Conservation (phyloP, 495 filamentous ascomycete genomes). For the Massariosphaeria phaeospora region DNA sequence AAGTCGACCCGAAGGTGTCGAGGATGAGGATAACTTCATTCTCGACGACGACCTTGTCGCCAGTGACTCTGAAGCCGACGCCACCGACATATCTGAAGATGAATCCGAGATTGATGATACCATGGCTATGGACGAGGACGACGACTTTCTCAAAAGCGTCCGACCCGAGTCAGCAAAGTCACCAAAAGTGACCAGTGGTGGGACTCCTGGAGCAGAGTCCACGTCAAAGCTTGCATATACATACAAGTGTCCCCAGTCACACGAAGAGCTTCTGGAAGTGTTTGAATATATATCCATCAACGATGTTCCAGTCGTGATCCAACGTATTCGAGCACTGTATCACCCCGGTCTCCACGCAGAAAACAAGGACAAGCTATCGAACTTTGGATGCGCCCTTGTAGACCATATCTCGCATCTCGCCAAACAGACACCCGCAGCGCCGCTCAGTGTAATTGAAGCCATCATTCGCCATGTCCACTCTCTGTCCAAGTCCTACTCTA, state of each 20-base stretch:
- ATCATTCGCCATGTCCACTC: slow-evolving; percentile 79
- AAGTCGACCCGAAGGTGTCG: slow-evolving; percentile 48
- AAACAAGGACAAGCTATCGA: slow-evolving; percentile 77
- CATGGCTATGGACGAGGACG: slow-evolving; percentile 50
- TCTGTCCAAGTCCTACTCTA: slow-evolving; percentile 73
- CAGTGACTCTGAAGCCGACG: slow-evolving; percentile 55
- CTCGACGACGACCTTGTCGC: slow-evolving; percentile 82
- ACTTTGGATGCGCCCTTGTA: slow-evolving; percentile 69
- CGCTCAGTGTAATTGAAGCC: slow-evolving; percentile 60
- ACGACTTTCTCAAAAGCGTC: slow-evolving; percentile 64
- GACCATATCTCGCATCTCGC: slow-evolving; percentile 70
- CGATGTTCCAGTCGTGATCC: slow-evolving; percentile 73
- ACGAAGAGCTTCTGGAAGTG: slow-evolving; percentile 65
- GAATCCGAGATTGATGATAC: slow-evolving; percentile 36
- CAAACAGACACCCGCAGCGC: slow-evolving; percentile 40
- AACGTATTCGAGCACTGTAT: slow-evolving; percentile 80
- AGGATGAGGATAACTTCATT: slow-evolving; percentile 89
- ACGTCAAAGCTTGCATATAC: slow-evolving; percentile 63
- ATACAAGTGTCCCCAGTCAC: slow-evolving; percentile 74
- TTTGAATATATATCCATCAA: slow-evolving; percentile 53
- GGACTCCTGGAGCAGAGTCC: slow-evolving; percentile 43
- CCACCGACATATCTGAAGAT: slow-evolving; percentile 55
- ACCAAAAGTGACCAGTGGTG: not conserved
- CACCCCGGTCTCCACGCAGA: slow-evolving; percentile 77
- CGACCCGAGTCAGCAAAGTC: slow-evolving; percentile 44